Percentiles rank a stretch among this genome's conserved stretches.
phyloP scores from a whole-genome alignment of 345 rosid species.

The Melaleuca quinquenervia region DNA sequence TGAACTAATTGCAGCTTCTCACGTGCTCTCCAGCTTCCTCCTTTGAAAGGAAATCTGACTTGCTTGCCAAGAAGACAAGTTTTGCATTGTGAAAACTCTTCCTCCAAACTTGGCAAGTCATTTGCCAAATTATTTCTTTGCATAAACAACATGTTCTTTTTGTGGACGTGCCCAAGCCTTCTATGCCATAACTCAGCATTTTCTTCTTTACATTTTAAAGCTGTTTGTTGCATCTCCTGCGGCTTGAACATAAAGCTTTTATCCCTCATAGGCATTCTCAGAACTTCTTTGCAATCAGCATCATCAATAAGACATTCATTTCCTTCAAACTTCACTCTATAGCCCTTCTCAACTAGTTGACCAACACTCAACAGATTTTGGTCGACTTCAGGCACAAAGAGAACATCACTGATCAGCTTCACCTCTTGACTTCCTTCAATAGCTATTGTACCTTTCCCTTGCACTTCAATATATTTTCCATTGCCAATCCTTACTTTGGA shows the following conservation, averaged over 20 bases:
- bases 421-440: not conserved
- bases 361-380: slow-evolving; percentile 9
- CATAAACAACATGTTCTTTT: not conserved
- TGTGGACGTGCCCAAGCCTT: not conserved
- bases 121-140: not conserved
- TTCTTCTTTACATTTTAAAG: not conserved
- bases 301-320: not conserved
- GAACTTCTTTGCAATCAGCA: not conserved
- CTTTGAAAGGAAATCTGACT: not conserved
- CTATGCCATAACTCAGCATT: not conserved
- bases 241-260: not conserved
- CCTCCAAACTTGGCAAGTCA: not conserved
- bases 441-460: not conserved
- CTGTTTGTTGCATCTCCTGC: not conserved
- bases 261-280: not conserved
- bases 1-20: slow-evolving; percentile 3
- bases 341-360: not conserved
- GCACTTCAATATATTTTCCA: not conserved
- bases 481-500: not conserved
- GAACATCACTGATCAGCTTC: not conserved
- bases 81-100: not conserved
- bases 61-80: not conserved
- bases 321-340: not conserved
- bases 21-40: not conserved
- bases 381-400: not conserved